Conservation (phyloP, 345 rosid genomes). For the Tarenaya hassleriana region DNA sequence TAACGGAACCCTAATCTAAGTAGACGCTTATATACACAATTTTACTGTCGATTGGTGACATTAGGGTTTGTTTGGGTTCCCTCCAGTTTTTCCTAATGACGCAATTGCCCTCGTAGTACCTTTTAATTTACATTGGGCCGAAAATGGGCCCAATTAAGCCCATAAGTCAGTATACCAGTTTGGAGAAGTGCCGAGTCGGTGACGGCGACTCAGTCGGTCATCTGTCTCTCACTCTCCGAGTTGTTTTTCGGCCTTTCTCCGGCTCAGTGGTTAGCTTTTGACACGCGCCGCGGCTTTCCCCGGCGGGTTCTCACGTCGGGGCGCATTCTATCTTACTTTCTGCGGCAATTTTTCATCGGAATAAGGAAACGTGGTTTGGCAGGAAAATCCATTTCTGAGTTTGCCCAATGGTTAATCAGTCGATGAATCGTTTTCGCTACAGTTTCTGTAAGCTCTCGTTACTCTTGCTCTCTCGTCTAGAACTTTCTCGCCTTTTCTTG, state of each 20-base stretch:
- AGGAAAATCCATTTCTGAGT: slow-evolving; percentile 7
- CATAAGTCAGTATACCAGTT: neutral
- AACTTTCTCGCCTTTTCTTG: too few species aligned
- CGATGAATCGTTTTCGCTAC: slow-evolving; percentile 23
- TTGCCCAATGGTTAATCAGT: slow-evolving; percentile 24
- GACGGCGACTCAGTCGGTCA: slow-evolving; percentile 13
- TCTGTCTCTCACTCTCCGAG: slow-evolving; percentile 1
- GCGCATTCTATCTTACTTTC: too few species aligned
- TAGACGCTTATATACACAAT: slow-evolving; percentile 10
- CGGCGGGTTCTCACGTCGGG: too few species aligned
- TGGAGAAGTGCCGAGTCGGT: slow-evolving; percentile 8
- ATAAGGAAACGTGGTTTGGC: neutral
- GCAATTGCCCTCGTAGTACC: neutral
- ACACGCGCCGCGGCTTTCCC: slow-evolving; percentile 8
- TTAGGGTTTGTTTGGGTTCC: slow-evolving; percentile 18
- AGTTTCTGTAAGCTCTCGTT: slow-evolving; percentile 26
- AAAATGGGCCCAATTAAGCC: slow-evolving; percentile 7
- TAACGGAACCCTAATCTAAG: neutral
- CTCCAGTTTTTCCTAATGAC: slow-evolving; percentile 6
- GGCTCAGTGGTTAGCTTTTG: slow-evolving; percentile 12
- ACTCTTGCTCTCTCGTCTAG: neutral
- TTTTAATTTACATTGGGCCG: neutral
- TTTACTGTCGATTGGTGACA: neutral
- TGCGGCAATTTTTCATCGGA: neutral
- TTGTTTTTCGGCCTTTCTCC: slow-evolving; percentile 18